Conservation (phyloP, 1,284 basidiomycete genomes). For the Golubevia pallescens region DNA sequence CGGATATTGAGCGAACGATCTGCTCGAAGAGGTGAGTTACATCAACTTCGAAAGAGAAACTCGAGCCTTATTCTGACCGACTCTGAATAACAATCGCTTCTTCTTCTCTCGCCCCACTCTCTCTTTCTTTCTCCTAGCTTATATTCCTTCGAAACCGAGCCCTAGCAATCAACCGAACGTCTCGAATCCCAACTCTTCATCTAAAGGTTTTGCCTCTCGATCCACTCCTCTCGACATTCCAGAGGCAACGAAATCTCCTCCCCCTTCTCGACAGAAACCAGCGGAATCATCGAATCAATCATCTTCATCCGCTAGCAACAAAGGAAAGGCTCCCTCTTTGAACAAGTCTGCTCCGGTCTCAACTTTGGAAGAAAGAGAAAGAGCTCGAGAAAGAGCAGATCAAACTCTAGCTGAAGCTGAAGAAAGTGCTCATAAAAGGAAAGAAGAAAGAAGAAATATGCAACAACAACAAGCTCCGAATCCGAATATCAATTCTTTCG, state of each 20-base stretch:
- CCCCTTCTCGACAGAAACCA: neutral
- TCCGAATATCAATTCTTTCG: neutral
- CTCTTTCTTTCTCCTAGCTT: too few species aligned
- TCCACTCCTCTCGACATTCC: neutral
- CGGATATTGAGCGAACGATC: constrained; percentile 24
- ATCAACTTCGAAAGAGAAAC: too few species aligned
- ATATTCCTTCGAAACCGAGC: too few species aligned
- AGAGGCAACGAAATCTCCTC: neutral
- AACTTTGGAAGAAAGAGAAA: neutral
- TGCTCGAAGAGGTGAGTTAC: too few species aligned
- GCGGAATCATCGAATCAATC: neutral
- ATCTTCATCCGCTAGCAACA: neutral
- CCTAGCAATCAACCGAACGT: too few species aligned
- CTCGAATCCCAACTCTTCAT: neutral
- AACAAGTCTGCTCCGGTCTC: neutral
- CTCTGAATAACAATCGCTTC: too few species aligned
- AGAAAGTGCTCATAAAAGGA: neutral
- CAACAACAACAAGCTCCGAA: neutral
- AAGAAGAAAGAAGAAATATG: neutral
- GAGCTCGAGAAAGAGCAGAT: neutral
- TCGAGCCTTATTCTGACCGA: too few species aligned
- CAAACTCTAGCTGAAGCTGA: neutral
- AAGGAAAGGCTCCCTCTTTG: neutral
- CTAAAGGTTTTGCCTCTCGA: neutral
- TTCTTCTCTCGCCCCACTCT: too few species aligned